A percentile compares a stretch with the other conserved stretches of the same genome.
phyloP scores from a whole-genome alignment of 352 stramenopile genomes.

The Plasmopara viticola region DNA sequence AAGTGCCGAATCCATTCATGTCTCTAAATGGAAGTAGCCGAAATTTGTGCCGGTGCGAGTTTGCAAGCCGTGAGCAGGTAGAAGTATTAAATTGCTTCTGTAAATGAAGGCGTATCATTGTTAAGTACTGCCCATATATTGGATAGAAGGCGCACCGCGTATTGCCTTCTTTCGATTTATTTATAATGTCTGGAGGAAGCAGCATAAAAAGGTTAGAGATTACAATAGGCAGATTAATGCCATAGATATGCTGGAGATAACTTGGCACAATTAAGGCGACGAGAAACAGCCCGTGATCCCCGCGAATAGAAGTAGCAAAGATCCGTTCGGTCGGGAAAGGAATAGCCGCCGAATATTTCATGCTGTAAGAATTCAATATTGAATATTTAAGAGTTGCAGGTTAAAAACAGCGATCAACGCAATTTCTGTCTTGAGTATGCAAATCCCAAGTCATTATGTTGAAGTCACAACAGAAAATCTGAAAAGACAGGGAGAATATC shows the following conservation, averaged over 20 bases:
- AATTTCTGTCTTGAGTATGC: slow-evolving; percentile 1
- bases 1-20: not conserved
- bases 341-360: not conserved
- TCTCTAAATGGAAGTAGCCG: slow-evolving; percentile 1
- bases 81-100: slow-evolving; percentile 2
- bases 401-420: slow-evolving; percentile 1
- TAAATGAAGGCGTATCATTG: slow-evolving; percentile 6
- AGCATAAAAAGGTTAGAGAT: slow-evolving; percentile 8
- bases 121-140: not conserved
- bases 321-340: not conserved
- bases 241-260: not conserved
- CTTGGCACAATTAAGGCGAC: not conserved
- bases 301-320: not conserved
- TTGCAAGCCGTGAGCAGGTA: not conserved
- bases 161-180: slow-evolving; percentile 13
- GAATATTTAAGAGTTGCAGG: not conserved
- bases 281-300: not conserved
- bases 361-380: slow-evolving; percentile 3
- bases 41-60: not conserved
- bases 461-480: slow-evolving; percentile 7
- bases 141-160: not conserved
- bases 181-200: slow-evolving; percentile 5
- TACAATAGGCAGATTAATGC: not conserved
- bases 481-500: slow-evolving; percentile 2
- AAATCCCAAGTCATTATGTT: slow-evolving; percentile 4